Evolutionary conservation across 371 early-diverging fungal species (phyloP).

Genomic region (Mortierella polycephala): DNA sequence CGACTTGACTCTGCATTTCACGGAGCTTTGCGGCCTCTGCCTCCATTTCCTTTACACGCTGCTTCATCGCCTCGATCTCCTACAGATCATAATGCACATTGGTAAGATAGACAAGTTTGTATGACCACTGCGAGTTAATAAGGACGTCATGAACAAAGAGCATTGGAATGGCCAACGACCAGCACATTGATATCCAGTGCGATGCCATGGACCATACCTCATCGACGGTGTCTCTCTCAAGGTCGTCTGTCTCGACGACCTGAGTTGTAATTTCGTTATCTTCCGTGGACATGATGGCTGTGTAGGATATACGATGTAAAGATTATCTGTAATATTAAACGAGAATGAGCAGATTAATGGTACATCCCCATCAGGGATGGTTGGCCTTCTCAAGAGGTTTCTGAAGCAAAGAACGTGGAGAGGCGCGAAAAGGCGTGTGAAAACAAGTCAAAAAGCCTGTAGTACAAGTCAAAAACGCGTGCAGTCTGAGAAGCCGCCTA

Average conservation of each 20-base stretch:
- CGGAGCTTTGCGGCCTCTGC: constrained; percentile 94
- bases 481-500: neutral
- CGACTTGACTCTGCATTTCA: constrained; percentile 90
- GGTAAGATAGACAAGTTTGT: neutral
- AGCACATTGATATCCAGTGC: neutral
- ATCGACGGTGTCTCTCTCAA: constrained; percentile 47
- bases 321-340: neutral
- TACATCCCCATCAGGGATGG: neutral
- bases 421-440: no score
- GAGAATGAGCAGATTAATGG: neutral
- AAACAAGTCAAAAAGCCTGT: neutral
- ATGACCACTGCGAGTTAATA: no score
- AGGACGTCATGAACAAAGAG: neutral
- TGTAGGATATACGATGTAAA: neutral
- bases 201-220: constrained; percentile 19
- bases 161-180: neutral
- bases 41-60: constrained; percentile 92
- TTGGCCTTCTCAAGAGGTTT: no score
- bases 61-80: constrained; percentile 85
- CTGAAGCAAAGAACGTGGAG: no score
- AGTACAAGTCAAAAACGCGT: no score
- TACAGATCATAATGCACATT: neutral
- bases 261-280: constrained; percentile 21
- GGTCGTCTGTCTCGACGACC: constrained; percentile 30
- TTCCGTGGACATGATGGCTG: constrained; percentile 36